Evolutionary conservation across 805 yeast genomes (phyloP).

Genomic region (Blastobotrys terrestris): DNA sequence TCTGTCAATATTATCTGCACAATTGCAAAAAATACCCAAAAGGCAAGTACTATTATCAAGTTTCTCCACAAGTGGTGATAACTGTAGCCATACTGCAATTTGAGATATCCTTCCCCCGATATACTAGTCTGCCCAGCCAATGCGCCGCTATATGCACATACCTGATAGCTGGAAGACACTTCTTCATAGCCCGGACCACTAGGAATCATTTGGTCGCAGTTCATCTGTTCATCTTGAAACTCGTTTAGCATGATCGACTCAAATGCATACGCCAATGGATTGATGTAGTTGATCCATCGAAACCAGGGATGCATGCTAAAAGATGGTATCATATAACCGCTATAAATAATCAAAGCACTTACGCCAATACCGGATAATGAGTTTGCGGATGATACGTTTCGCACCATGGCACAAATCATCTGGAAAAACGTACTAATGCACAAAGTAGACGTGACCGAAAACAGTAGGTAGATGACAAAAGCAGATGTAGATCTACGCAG

Average conservation of each 20-base stretch:
- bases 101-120: constrained; percentile 53
- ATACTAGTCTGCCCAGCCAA: constrained; percentile 47
- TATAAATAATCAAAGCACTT: constrained; percentile 47
- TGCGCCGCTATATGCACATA: constrained; percentile 61
- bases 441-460: constrained; percentile 39
- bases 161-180: constrained; percentile 34
- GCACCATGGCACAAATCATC: constrained; percentile 45
- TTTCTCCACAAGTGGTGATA: constrained; percentile 73
- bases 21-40: constrained; percentile 34
- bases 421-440: constrained; percentile 49
- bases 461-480: constrained; percentile 46
- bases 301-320: constrained; percentile 66
- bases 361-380: constrained; percentile 55
- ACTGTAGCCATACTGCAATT: constrained; percentile 42
- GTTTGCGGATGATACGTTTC: constrained; percentile 51
- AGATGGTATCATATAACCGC: constrained; percentile 58
- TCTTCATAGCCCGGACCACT: constrained; percentile 47
- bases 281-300: constrained; percentile 54
- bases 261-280: constrained; percentile 53
- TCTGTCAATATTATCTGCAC: constrained; percentile 31
- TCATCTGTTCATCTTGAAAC: constrained; percentile 49
- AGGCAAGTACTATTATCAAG: constrained; percentile 58
- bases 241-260: constrained; percentile 63
- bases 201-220: constrained; percentile 53
- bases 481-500: constrained; percentile 44